Evolutionary conservation across 192 early-diverging fungal species (phyloP), one percentile per base, ranked within the genome.

Genomic region (Coemansia sp.): DNA sequence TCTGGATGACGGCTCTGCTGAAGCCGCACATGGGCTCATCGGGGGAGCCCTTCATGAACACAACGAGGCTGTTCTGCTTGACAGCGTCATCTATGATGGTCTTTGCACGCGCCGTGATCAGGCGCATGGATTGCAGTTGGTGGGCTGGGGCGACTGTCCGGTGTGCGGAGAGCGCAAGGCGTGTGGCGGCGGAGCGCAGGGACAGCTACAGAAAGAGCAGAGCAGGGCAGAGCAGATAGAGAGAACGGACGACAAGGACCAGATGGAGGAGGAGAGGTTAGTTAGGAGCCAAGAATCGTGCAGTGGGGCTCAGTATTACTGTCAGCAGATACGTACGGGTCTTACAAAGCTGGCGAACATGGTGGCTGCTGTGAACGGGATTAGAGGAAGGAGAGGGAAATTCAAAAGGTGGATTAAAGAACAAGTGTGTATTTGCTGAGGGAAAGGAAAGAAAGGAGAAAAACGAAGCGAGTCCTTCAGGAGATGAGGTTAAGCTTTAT

Each of bases 31-130:
- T 84, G 33, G 96, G 96, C 30, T 86, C 84, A 57, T 95, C 87
- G 54, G 92, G 91, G 50, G 92, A 94, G 72, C 96, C 96, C 79
- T 98, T 98, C 94, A 98, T 97, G 67, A 95, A 98, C 33, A 98
- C 87, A 22, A 40, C 52, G 4, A 98, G 81, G 60, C 90, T 86
- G 75, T 86, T 89, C 5, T 81, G 58, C 34, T 81, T 81, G 61
- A 89, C 72, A n/a, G 85, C 84, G 20, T 61, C 52, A 25, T 79
- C 70, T 44, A 79, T 79, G 15, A 31, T 64, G 22, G 53, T 22
- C 52, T 61, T 66, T 17, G 72, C 70, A 3, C 55, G 63, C 25
- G 65, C 67, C 1, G 77, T 70, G 48, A 80, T 79, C 29, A 70
- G 58, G 20, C 71, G 76, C 17, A 40, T 50, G 3, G 68, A 60